These are phyloP conservation scores for Closterium sp. DNA, from an alignment of 139 green algal genomes.

Conservation along the genomic window DNA sequence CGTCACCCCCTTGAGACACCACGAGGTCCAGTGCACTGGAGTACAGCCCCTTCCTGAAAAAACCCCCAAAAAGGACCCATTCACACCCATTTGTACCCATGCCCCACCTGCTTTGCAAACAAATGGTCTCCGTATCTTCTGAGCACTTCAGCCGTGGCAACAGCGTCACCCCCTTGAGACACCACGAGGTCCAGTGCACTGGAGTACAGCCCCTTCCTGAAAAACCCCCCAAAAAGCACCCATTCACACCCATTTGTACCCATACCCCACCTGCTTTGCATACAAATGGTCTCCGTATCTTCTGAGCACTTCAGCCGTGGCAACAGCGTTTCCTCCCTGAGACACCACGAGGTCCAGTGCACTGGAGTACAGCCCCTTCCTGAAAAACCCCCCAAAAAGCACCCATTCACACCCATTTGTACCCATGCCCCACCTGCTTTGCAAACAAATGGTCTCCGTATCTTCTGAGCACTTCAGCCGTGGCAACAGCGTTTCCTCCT, in stretches of 20 bases:
- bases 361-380: slow-evolving; percentile 26
- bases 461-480: slow-evolving; percentile 38
- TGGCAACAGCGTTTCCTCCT: slow-evolving; percentile 23
- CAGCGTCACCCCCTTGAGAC: slow-evolving; percentile 33
- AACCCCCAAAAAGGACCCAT: no score
- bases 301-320: slow-evolving; percentile 34
- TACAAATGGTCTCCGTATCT: slow-evolving; percentile 72
- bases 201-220: slow-evolving; percentile 56
- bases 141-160: slow-evolving; percentile 31
- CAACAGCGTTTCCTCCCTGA: slow-evolving; percentile 22
- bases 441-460: slow-evolving; percentile 71
- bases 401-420: background rate
- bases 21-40: slow-evolving; percentile 47
- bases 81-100: no score
- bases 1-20: slow-evolving; percentile 24
- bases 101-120: slow-evolving; percentile 70
- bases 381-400: slow-evolving; percentile 53
- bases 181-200: slow-evolving; percentile 53
- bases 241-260: no score
- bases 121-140: slow-evolving; percentile 61
- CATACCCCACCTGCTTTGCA: background rate
- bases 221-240: no score
- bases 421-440: slow-evolving; percentile 58
- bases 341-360: no score
- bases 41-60: slow-evolving; percentile 60